Percentiles rank a stretch among this genome's conserved stretches.
phyloP scores from a whole-genome alignment of 495 filamentous ascomycete genomes.

The Tetracladium setigerum region DNA sequence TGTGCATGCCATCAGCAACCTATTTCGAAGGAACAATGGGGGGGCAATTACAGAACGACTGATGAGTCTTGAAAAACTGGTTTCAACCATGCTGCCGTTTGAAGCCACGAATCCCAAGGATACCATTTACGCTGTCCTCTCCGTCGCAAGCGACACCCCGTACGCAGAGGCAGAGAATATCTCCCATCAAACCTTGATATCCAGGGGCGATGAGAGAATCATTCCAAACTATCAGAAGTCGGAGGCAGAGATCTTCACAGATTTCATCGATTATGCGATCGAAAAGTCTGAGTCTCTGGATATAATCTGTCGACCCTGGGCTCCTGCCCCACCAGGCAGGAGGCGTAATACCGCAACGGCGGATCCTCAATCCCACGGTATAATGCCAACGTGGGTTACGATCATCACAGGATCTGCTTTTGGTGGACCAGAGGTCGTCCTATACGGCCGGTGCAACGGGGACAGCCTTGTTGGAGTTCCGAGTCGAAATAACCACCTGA shows the following conservation, averaged over 20 bases:
- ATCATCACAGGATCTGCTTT: slow-evolving; percentile 1
- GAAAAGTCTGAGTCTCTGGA: slow-evolving; percentile 9
- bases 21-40: slow-evolving; percentile 21
- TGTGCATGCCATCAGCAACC: slow-evolving; percentile 26
- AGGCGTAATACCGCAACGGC: neutral
- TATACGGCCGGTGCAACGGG: slow-evolving; percentile 5
- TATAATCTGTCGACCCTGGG: slow-evolving; percentile 12
- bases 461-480: slow-evolving; percentile 26
- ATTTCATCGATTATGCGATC: slow-evolving; percentile 4
- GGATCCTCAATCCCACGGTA: neutral
- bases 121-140: slow-evolving; percentile 8
- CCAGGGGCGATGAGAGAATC: neutral
- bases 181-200: too few relatives aligned
- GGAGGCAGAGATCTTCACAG: neutral
- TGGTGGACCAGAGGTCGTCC: slow-evolving; percentile 1
- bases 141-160: slow-evolving; percentile 6
- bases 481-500: slow-evolving; percentile 1
- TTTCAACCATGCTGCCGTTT: slow-evolving; percentile 5
- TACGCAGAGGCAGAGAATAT: too few relatives aligned
- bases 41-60: slow-evolving; percentile 5
- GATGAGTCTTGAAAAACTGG: slow-evolving; percentile 3
- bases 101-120: slow-evolving; percentile 10
- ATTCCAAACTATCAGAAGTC: neutral
- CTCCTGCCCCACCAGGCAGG: neutral
- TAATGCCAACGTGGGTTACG: slow-evolving; percentile 6